A percentile compares a stretch with the other conserved stretches of the same genome.
These are phyloP conservation scores for Anisogramma anomala DNA, from an alignment of 2,329 filamentous ascomycete genomes.

Conservation along the genomic window DNA sequence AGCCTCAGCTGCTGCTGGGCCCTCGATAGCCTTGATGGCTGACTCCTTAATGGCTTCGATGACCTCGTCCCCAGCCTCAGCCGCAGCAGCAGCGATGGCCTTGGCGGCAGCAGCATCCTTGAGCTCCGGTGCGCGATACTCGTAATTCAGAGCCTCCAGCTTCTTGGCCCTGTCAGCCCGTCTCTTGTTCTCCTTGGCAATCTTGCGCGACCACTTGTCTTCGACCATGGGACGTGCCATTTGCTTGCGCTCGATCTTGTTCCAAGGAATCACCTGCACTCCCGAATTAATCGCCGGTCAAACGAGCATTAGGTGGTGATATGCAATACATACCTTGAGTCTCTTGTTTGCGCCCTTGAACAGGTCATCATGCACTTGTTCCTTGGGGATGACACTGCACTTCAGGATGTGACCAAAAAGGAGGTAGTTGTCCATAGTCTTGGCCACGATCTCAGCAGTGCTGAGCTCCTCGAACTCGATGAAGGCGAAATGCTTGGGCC, in stretches of 20 bases:
- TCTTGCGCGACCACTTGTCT: slow-evolving; percentile 66
- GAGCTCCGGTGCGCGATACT: slow-evolving; percentile 62
- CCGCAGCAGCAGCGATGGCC: slow-evolving; percentile 23
- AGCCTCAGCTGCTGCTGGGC: slow-evolving; percentile 24
- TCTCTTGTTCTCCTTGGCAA: slow-evolving; percentile 60
- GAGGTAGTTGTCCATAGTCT: slow-evolving; percentile 97
- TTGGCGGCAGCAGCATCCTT: slow-evolving; percentile 37
- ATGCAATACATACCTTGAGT: slow-evolving; percentile 49
- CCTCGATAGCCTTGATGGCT: slow-evolving; percentile 15
- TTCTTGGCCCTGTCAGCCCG: slow-evolving; percentile 59
- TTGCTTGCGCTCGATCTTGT: slow-evolving; percentile 67
- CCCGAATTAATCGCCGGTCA: background rate
- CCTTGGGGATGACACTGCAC: slow-evolving; percentile 65
- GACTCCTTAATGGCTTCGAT: slow-evolving; percentile 29
- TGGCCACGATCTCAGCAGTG: slow-evolving; percentile 77
- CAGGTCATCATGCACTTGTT: slow-evolving; percentile 66
- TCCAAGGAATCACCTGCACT: slow-evolving; percentile 56
- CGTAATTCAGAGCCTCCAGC: slow-evolving; percentile 71
- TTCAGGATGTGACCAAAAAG: slow-evolving; percentile 90
- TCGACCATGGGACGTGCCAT: slow-evolving; percentile 63
- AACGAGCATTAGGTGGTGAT: no score
- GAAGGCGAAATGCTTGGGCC: slow-evolving; percentile 89
- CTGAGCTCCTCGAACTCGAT: slow-evolving; percentile 74
- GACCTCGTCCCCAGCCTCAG: slow-evolving; percentile 22
- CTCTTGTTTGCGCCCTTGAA: slow-evolving; percentile 86